Base-by-base conservation (phyloP, 1,284 basidiomycete genomes). In the Cryptococcus jaspeensis region DNA sequence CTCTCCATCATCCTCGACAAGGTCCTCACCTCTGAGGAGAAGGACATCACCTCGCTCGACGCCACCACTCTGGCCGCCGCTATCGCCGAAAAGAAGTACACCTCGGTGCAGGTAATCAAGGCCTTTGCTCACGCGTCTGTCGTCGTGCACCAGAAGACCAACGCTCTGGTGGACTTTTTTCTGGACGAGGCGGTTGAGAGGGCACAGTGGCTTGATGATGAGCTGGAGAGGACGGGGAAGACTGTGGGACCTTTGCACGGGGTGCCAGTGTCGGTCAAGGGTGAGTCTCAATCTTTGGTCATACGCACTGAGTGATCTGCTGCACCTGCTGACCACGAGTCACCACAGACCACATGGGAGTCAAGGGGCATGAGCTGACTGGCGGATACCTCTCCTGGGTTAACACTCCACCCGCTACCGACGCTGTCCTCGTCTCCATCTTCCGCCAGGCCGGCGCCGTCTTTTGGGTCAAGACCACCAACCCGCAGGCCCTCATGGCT, bases 111-210 rank as follows among this genome's bases (percentile, higher is more conserved):
- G 38, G 69, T 70, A 15, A 59, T 63, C n/a, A 64, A 53, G 11
- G 71, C 70, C 8, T 73, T 66, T 54, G 47, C 55, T 53, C 62
- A 65, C 52, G 35, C 58, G 2, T n/a, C n/a, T n/a, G n/a, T n/a
- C n/a, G n/a, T n/a, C n/a, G n/a, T n/a, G n/a, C 67, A 70, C 45
- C 67, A 67, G 58, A 58, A 56, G 80, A 85, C 83, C 1, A 88
- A 87, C 61, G 88, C 86, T 67, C 72, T 89, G 44, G 87, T 86
- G 4, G 87, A 87, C 61, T 83, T 86, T 15, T 86, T 87, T 61
- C 78, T 84, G 43, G 83, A 85, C 0, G 81, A 82, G 23, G 87
- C 84, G 0, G 73, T 87, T 9, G 76, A 73, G 28, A 78, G 82
- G 22, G 88, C 87, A 3, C 75, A 71, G 41, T 78, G 82, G 65